These are phyloP conservation scores for Aspergillus panamensis DNA, from an alignment of 495 filamentous ascomycete species.

Conservation along the genomic window DNA sequence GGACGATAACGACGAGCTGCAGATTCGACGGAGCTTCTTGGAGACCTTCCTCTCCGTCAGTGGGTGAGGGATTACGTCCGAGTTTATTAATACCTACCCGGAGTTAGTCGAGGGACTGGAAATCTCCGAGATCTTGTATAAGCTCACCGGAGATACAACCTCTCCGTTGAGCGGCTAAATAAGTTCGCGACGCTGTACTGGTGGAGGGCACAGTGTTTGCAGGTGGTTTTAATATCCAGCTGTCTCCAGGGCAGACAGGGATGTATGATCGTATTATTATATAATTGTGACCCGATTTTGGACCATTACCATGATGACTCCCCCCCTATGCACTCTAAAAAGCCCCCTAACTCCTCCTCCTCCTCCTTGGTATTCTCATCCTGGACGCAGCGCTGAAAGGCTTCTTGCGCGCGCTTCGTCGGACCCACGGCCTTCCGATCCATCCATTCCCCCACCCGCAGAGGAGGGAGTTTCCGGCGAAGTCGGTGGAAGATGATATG, in stretches of 20 bases:
- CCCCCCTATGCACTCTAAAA: too few relatives aligned
- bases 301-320: too few relatives aligned
- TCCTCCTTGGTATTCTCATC: background rate
- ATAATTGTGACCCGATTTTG: too few relatives aligned
- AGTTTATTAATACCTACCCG: conserved; percentile 22
- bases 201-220: too few relatives aligned
- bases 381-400: background rate
- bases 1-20: conserved; percentile 14
- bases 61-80: conserved; percentile 21
- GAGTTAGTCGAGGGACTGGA: conserved; percentile 21
- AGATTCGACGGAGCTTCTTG: conserved; percentile 8
- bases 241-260: too few relatives aligned
- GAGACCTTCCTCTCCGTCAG: conserved; percentile 11
- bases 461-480: background rate
- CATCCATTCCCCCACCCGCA: background rate
- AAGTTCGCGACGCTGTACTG: too few relatives aligned
- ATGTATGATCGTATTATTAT: too few relatives aligned
- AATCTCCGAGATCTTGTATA: background rate
- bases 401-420: background rate
- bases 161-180: too few relatives aligned
- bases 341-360: background rate
- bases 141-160: background rate
- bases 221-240: too few relatives aligned
- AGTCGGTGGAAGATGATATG: background rate
- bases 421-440: background rate